These are phyloP conservation scores for Platanthera guangdongensis DNA, from an alignment of 106 monocot species.

Conservation along the genomic window DNA sequence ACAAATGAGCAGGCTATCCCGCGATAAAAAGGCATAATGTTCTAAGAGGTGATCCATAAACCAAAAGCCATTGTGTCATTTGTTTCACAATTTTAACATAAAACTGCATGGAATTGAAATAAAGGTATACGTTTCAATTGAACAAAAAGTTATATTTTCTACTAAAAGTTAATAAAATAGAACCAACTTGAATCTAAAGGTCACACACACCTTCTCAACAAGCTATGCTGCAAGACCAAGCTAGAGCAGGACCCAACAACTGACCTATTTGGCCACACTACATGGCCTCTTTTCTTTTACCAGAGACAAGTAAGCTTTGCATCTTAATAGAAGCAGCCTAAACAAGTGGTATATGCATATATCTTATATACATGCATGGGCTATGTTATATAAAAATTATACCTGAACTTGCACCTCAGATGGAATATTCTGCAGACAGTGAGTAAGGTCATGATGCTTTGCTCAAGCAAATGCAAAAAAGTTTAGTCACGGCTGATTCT, in stretches of 20 bases:
- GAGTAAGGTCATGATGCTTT: slow-evolving; percentile 18
- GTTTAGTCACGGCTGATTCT: slow-evolving; percentile 70
- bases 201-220: slow-evolving; percentile 76
- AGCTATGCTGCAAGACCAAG: slow-evolving; percentile 76
- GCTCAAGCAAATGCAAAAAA: slow-evolving; percentile 70
- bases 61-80: slow-evolving; percentile 77
- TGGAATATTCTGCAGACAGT: slow-evolving; percentile 61
- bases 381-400: slow-evolving; percentile 10
- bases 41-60: slow-evolving; percentile 79
- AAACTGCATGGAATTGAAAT: slow-evolving; percentile 42
- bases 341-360: neutral
- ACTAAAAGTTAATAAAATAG: too few species aligned
- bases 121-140: neutral
- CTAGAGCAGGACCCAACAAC: slow-evolving; percentile 88
- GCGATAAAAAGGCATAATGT: slow-evolving; percentile 90
- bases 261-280: slow-evolving; percentile 83
- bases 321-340: slow-evolving; percentile 71
- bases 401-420: slow-evolving; percentile 76
- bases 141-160: neutral
- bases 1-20: slow-evolving; percentile 86
- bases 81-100: slow-evolving; percentile 89
- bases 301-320: slow-evolving; percentile 80
- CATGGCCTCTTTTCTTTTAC: slow-evolving; percentile 87
- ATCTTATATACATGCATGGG: neutral
- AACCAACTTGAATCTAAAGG: neutral